Percentiles rank a stretch among this genome's conserved stretches.
These are phyloP conservation scores for Malassezia obtusa DNA, from an alignment of 1,284 basidiomycete species.

Conservation along the genomic window DNA sequence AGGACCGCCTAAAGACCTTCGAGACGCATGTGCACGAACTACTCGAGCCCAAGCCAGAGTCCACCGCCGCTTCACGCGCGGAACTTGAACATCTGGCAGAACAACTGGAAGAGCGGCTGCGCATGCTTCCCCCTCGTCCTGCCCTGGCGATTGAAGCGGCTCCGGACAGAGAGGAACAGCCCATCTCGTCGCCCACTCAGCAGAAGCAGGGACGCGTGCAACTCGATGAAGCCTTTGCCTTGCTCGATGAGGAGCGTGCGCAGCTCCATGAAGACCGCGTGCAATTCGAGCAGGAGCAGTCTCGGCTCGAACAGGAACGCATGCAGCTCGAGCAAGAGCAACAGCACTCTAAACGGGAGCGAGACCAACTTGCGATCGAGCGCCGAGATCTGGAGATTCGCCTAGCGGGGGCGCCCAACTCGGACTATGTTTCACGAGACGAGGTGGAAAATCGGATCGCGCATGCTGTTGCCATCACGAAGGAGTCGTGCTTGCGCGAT, in stretches of 20 bases:
- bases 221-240: too few species aligned
- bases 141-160: not conserved
- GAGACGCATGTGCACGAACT: slow-evolving; percentile 9
- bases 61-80: not conserved
- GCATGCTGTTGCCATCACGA: not conserved
- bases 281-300: slow-evolving; percentile 1
- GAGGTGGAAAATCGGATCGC: slow-evolving; percentile 1
- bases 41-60: not conserved
- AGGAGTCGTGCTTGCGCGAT: slow-evolving; percentile 5
- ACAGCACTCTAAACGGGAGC: too few species aligned
- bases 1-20: not conserved
- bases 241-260: not conserved
- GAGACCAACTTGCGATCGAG: slow-evolving; percentile 7
- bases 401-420: not conserved
- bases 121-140: not conserved
- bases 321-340: too few species aligned
- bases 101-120: slow-evolving; percentile 10
- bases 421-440: not conserved
- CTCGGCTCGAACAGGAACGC: not conserved
- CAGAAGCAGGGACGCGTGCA: not conserved
- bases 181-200: too few species aligned
- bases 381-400: slow-evolving; percentile 17
- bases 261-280: slow-evolving; percentile 5
- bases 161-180: not conserved
- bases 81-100: not conserved